Percentiles rank a stretch among this genome's conserved stretches.
phyloP scores from a whole-genome alignment of 768 basidiomycete species.

The Lactarius sp. region DNA sequence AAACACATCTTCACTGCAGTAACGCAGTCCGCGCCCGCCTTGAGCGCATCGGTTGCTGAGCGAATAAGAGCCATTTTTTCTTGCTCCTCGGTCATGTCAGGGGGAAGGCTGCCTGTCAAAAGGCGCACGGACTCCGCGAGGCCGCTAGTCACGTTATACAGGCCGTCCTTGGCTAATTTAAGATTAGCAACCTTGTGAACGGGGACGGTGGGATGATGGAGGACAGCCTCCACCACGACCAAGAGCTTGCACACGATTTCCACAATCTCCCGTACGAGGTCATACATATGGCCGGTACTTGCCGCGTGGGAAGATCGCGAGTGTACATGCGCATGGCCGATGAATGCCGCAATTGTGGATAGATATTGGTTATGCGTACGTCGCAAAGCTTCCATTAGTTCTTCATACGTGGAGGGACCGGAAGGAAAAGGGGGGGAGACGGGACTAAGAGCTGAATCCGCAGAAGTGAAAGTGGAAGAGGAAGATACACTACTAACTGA shows the following conservation, averaged over 20 bases:
- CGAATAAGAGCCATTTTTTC: slow-evolving; percentile 74
- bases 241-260: slow-evolving; percentile 90
- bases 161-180: slow-evolving; percentile 64
- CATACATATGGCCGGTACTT: slow-evolving; percentile 89
- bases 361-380: slow-evolving; percentile 85
- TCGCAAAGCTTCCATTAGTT: slow-evolving; percentile 74
- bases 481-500: slow-evolving; percentile 74
- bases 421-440: slow-evolving; percentile 57
- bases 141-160: slow-evolving; percentile 81
- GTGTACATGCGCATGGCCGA: slow-evolving; percentile 94
- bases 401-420: slow-evolving; percentile 62
- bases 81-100: slow-evolving; percentile 64
- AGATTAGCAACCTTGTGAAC: slow-evolving; percentile 59
- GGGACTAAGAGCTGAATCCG: slow-evolving; percentile 46
- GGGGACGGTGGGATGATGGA: slow-evolving; percentile 67
- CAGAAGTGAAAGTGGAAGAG: slow-evolving; percentile 62
- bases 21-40: slow-evolving; percentile 85
- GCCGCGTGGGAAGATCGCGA: slow-evolving; percentile 86
- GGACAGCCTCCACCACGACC: slow-evolving; percentile 85
- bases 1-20: slow-evolving; percentile 80
- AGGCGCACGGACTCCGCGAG: slow-evolving; percentile 84
- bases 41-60: slow-evolving; percentile 83
- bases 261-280: slow-evolving; percentile 90
- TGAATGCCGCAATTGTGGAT: slow-evolving; percentile 94
- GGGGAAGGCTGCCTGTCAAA: slow-evolving; percentile 51